Conservation (phyloP, 2,329 filamentous ascomycete species). For the Akanthomyces uredinophilus region DNA sequence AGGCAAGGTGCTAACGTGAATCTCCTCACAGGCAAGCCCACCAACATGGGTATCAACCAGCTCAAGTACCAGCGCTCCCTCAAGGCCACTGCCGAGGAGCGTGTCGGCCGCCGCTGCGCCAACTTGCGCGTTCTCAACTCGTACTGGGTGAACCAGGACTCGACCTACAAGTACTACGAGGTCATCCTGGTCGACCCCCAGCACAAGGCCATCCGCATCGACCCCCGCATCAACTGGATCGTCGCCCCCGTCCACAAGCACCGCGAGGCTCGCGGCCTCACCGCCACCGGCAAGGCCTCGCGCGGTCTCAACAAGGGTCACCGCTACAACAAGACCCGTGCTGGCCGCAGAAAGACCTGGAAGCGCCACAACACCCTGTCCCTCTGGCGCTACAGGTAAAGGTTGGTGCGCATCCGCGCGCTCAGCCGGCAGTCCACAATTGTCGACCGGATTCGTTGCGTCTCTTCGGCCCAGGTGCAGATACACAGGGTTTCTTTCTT, state of each 20-base stretch:
- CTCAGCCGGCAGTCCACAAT: constrained; percentile 1
- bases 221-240: constrained; percentile 99
- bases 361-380: constrained; percentile 99
- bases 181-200: constrained; percentile 99
- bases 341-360: constrained; percentile 99
- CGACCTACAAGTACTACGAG: constrained; percentile 99
- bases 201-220: constrained; percentile 99
- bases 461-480: background rate
- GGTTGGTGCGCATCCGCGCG: constrained; percentile 14
- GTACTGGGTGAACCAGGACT: constrained; percentile 99
- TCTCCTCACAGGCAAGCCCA: constrained; percentile 79
- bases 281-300: constrained; percentile 98
- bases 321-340: constrained; percentile 96
- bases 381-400: constrained; percentile 95
- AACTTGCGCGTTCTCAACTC: constrained; percentile 99
- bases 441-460: constrained; percentile 13
- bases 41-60: constrained; percentile 99
- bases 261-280: constrained; percentile 96
- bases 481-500: background rate
- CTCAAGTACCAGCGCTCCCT: constrained; percentile 99
- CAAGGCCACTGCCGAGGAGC: constrained; percentile 96
- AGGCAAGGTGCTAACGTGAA: constrained; percentile 8
- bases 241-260: constrained; percentile 99
- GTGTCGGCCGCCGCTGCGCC: constrained; percentile 97
- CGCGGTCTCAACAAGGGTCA: constrained; percentile 99